Conservation (phyloP, 495 filamentous ascomycete species). For the Jackrogersella multiformis region DNA sequence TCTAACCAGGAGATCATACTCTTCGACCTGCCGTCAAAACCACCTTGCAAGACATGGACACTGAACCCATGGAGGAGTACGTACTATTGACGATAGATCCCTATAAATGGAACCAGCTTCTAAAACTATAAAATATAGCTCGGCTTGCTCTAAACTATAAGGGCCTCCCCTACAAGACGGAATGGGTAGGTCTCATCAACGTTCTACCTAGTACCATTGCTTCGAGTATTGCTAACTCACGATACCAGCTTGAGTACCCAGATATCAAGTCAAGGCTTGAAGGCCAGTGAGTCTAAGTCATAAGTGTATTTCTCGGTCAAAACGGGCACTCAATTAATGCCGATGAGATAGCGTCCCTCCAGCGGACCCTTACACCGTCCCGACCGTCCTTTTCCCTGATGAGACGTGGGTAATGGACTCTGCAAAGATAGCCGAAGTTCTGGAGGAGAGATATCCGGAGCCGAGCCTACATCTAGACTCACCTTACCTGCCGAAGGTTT, state of each 20-base stretch:
- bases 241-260: slow-evolving; percentile 63
- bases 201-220: background rate
- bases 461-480: slow-evolving; percentile 63
- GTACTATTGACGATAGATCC: slow-evolving; percentile 33
- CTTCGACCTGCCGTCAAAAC: slow-evolving; percentile 66
- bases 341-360: slow-evolving; percentile 45
- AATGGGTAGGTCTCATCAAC: slow-evolving; percentile 58
- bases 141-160: slow-evolving; percentile 70
- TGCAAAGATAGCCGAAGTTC: slow-evolving; percentile 57
- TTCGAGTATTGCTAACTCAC: background rate
- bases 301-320: background rate
- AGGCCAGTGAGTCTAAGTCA: slow-evolving; percentile 50
- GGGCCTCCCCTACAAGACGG: slow-evolving; percentile 67
- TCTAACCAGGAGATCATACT: slow-evolving; percentile 51
- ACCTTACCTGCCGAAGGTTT: slow-evolving; percentile 49
- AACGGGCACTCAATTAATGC: slow-evolving; percentile 28
- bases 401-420: slow-evolving; percentile 67
- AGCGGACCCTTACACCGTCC: slow-evolving; percentile 59
- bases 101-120: background rate
- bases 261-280: slow-evolving; percentile 61
- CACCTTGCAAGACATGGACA: slow-evolving; percentile 60
- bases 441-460: slow-evolving; percentile 63
- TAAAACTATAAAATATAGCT: slow-evolving; percentile 47
- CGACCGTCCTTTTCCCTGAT: slow-evolving; percentile 60
- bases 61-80: slow-evolving; percentile 70